A percentile compares a stretch with the other conserved stretches of the same genome.
Conservation (phyloP, 768 basidiomycete species). For the Amanita brunnescens region DNA sequence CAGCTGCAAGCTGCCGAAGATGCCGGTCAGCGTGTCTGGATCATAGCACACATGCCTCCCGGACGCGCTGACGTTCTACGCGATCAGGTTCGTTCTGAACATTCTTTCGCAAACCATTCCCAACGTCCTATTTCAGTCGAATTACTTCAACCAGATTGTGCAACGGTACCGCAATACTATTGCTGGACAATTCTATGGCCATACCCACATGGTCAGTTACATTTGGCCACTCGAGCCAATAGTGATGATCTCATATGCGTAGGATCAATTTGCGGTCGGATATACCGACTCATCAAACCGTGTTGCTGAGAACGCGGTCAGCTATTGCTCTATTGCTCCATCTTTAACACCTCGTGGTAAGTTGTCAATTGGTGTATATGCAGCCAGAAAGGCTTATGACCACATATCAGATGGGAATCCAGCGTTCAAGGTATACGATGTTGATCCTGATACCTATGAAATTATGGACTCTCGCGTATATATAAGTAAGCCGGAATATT, state of each 20-base stretch:
- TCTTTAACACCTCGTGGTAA: constrained; percentile 50
- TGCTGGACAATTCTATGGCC: constrained; percentile 55
- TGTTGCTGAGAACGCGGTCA: constrained; percentile 34
- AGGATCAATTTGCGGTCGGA: constrained; percentile 53
- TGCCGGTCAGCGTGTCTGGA: constrained; percentile 51
- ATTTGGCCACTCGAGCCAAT: background rate
- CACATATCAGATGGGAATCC: constrained; percentile 38
- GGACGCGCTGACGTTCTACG: constrained; percentile 38
- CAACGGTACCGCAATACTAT: constrained; percentile 52
- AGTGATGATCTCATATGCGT: background rate
- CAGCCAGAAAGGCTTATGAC: background rate
- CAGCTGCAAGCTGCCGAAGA: constrained; percentile 54
- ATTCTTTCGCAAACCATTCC: background rate
- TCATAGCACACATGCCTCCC: constrained; percentile 52
- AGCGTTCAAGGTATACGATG: constrained; percentile 50
- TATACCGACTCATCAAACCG: constrained; percentile 46
- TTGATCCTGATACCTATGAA: constrained; percentile 61
- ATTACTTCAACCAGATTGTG: constrained; percentile 55
- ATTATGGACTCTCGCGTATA: constrained; percentile 50
- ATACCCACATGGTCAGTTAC: constrained; percentile 36
- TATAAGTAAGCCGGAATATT: constrained; percentile 27
- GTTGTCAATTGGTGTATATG: constrained; percentile 8
- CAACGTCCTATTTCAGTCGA: constrained; percentile 25
- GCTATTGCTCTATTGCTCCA: constrained; percentile 42
- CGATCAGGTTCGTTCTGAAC: constrained; percentile 34